Percentiles rank a stretch among this genome's conserved stretches.
Conservation (phyloP, 2,329 filamentous ascomycete genomes). For the Paraphaeosphaeria sporulosa region DNA sequence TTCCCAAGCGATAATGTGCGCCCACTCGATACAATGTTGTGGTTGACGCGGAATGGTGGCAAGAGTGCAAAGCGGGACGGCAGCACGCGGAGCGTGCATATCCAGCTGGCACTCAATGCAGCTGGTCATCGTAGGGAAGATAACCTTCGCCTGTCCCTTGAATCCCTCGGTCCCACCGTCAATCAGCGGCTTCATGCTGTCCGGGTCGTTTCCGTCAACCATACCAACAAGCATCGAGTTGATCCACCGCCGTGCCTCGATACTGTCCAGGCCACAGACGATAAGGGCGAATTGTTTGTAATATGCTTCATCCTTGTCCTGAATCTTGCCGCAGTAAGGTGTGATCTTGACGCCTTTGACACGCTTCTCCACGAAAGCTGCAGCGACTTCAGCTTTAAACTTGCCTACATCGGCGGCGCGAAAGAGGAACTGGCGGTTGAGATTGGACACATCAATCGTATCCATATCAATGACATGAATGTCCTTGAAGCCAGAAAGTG, state of each 20-base stretch:
- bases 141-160: constrained; percentile 94
- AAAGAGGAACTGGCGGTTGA: constrained; percentile 98
- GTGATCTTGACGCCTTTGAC: constrained; percentile 93
- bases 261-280: constrained; percentile 93
- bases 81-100: constrained; percentile 97
- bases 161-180: constrained; percentile 98
- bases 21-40: constrained; percentile 99
- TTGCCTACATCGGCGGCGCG: constrained; percentile 90
- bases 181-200: constrained; percentile 90
- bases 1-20: constrained; percentile 97
- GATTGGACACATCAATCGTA: constrained; percentile 97
- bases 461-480: constrained; percentile 99
- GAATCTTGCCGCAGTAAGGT: constrained; percentile 91
- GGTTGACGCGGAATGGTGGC: constrained; percentile 96
- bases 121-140: constrained; percentile 89
- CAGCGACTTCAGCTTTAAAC: constrained; percentile 91
- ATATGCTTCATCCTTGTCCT: constrained; percentile 95
- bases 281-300: constrained; percentile 97
- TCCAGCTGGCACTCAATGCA: constrained; percentile 99
- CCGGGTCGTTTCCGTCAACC: constrained; percentile 82
- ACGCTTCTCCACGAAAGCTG: constrained; percentile 86
- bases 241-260: constrained; percentile 98
- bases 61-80: constrained; percentile 94
- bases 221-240: constrained; percentile 92
- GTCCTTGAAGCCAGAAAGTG: constrained; percentile 92